phyloP scores from a whole-genome alignment of 768 basidiomycete genomes.

The Fomitopsis pulvina region DNA sequence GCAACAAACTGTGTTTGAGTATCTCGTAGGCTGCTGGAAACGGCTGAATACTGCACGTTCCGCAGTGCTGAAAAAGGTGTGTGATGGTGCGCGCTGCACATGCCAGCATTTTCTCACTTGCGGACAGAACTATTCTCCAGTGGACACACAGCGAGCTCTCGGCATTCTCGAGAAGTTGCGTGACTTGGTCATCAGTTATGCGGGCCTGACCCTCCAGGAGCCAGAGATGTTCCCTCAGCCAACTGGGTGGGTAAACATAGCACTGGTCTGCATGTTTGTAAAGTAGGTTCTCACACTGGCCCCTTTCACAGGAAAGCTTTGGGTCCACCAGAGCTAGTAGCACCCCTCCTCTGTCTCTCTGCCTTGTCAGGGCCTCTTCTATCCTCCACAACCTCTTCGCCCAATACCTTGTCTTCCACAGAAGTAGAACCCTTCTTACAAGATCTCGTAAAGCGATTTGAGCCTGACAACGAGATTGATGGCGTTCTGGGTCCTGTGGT shows the following conservation, averaged over 20 bases:
- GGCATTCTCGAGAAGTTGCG: slow-evolving; percentile 67
- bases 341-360: slow-evolving; percentile 69
- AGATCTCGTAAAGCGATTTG: slow-evolving; percentile 78
- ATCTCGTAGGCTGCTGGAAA: slow-evolving; percentile 89
- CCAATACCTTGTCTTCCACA: slow-evolving; percentile 48
- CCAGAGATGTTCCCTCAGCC: slow-evolving; percentile 96
- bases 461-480: slow-evolving; percentile 72
- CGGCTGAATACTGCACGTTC: slow-evolving; percentile 55
- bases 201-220: slow-evolving; percentile 84
- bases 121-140: slow-evolving; percentile 50
- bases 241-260: slow-evolving; percentile 41
- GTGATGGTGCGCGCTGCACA: background rate
- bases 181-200: slow-evolving; percentile 82
- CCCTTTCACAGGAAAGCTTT: slow-evolving; percentile 47
- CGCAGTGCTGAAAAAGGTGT: slow-evolving; percentile 58
- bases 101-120: background rate
- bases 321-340: slow-evolving; percentile 78
- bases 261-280: background rate
- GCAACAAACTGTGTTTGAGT: slow-evolving; percentile 81
- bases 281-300: background rate
- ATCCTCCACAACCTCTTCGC: slow-evolving; percentile 37
- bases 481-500: slow-evolving; percentile 75
- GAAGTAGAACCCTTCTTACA: slow-evolving; percentile 78
- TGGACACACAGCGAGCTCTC: slow-evolving; percentile 56
- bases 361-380: slow-evolving; percentile 61